Percentiles rank a stretch among this genome's conserved stretches.
Evolutionary conservation across 768 basidiomycete genomes (phyloP).

Genomic region (Boletus patriciae): DNA sequence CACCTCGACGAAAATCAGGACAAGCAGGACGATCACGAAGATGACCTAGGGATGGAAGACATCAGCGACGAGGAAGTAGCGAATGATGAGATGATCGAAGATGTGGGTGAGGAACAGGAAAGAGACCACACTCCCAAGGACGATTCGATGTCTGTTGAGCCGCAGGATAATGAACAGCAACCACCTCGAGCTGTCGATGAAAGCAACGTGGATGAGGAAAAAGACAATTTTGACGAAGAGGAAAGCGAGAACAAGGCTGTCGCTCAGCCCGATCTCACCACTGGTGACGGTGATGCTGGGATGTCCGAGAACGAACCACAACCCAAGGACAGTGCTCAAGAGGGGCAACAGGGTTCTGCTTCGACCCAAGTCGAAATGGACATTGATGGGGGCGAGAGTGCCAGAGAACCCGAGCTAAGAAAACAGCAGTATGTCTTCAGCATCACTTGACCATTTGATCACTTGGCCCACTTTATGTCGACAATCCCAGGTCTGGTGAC

Average conservation of each 20-base stretch:
- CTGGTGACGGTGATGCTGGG: slow-evolving; percentile 26
- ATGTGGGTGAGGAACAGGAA: slow-evolving; percentile 1
- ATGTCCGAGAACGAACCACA: slow-evolving; percentile 18
- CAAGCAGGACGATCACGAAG: slow-evolving; percentile 27
- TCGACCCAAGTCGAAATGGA: slow-evolving; percentile 15
- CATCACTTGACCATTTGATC: background rate
- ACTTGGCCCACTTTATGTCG: background rate
- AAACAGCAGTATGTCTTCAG: slow-evolving; percentile 17
- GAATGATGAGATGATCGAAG: slow-evolving; percentile 34
- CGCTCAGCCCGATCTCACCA: slow-evolving; percentile 39
- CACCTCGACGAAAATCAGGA: slow-evolving; percentile 48
- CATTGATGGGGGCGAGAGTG: slow-evolving; percentile 21
- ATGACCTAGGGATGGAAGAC: slow-evolving; percentile 37
- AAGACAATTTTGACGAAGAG: slow-evolving; percentile 32
- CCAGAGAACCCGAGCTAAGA: slow-evolving; percentile 21
- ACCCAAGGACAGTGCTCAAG: slow-evolving; percentile 18
- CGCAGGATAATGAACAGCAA: slow-evolving; percentile 23
- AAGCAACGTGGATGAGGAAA: slow-evolving; percentile 19
- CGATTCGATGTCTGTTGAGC: slow-evolving; percentile 25
- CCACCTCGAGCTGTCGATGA: slow-evolving; percentile 20
- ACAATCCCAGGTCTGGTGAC: slow-evolving; percentile 13
- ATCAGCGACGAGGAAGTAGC: slow-evolving; percentile 33
- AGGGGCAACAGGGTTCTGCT: slow-evolving; percentile 22
- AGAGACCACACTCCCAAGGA: slow-evolving; percentile 13
- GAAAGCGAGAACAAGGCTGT: slow-evolving; percentile 28